Evolutionary conservation across 805 yeast genomes (phyloP).

Genomic region (Maudiozyma pseudohumilis): DNA sequence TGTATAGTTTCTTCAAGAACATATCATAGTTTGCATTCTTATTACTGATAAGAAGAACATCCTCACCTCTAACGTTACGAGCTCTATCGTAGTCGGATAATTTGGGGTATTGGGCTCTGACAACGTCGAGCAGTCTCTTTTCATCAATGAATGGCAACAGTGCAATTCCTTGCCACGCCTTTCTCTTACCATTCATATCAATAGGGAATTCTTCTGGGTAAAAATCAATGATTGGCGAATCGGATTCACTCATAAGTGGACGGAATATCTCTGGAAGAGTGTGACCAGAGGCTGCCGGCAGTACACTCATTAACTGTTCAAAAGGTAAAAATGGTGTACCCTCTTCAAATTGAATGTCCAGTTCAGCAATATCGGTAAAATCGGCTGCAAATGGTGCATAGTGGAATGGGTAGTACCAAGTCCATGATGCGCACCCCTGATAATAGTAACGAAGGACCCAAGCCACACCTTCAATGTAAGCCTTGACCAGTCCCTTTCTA

Average conservation of each 20-base stretch:
- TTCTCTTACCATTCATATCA: conserved; percentile 92
- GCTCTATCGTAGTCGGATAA: conserved; percentile 58
- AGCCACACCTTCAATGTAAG: conserved; percentile 89
- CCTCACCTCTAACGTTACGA: conserved; percentile 63
- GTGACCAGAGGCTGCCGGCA: conserved; percentile 90
- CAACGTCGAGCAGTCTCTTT: conserved; percentile 54
- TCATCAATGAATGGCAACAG: conserved; percentile 87
- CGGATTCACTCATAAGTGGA: conserved; percentile 67
- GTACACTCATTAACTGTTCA: conserved; percentile 89
- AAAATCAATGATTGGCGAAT: conserved; percentile 80
- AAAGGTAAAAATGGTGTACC: conserved; percentile 84
- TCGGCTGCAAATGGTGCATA: conserved; percentile 97
- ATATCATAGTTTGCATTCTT: conserved; percentile 40
- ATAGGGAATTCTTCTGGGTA: conserved; percentile 82
- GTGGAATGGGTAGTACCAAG: conserved; percentile 94
- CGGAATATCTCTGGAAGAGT: conserved; percentile 74
- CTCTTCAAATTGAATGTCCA: conserved; percentile 46
- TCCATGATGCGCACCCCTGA: conserved; percentile 98
- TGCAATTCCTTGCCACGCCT: conserved; percentile 94
- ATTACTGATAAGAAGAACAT: conserved; percentile 58
- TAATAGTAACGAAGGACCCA: conserved; percentile 92
- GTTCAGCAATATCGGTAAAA: conserved; percentile 43
- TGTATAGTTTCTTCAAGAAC: conserved; percentile 27
- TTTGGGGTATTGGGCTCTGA: conserved; percentile 49
- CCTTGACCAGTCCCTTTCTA: conserved; percentile 50